Conservation (phyloP, 257 asterid genomes). For the Parsonsia alboflavescens region DNA sequence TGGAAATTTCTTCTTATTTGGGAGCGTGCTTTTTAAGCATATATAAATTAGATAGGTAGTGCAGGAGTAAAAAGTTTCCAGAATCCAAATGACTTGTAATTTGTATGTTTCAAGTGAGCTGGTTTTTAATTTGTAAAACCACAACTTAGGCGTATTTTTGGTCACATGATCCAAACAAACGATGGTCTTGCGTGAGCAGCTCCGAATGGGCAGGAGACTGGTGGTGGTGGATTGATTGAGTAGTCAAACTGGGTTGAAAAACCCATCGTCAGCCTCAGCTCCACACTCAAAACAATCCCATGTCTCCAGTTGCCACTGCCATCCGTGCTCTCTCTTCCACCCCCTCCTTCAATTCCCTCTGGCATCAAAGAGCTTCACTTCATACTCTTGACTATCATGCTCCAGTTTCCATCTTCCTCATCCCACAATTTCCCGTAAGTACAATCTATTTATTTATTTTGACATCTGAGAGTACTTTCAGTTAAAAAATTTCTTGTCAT, state of each 20-base stretch:
- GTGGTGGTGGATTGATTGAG: neutral
- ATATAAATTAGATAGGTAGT: too few relatives aligned
- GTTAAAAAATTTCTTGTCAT: constrained; percentile 3
- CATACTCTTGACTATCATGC: neutral
- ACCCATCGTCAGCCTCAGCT: constrained; percentile 1
- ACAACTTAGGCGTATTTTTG: too few relatives aligned
- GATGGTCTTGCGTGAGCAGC: too few relatives aligned
- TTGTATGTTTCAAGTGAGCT: too few relatives aligned
- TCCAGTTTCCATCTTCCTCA: neutral
- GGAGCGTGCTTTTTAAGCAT: too few relatives aligned
- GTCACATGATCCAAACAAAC: too few relatives aligned
- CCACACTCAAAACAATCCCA: neutral
- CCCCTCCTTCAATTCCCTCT: neutral
- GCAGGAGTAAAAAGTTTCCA: too few relatives aligned
- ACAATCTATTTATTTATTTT: too few relatives aligned
- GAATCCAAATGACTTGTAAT: too few relatives aligned
- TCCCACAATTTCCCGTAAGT: constrained; percentile 1
- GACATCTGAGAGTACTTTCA: neutral
- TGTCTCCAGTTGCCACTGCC: constrained; percentile 11
- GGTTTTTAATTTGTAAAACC: too few relatives aligned
- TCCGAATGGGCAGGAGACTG: neutral
- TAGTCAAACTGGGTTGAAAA: neutral
- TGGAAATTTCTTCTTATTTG: too few relatives aligned
- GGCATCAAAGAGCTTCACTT: constrained; percentile 1
- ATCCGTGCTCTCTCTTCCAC: neutral